These are phyloP conservation scores for Cladosporium sp. DNA, from an alignment of 2,329 filamentous ascomycete species.

Conservation along the genomic window DNA sequence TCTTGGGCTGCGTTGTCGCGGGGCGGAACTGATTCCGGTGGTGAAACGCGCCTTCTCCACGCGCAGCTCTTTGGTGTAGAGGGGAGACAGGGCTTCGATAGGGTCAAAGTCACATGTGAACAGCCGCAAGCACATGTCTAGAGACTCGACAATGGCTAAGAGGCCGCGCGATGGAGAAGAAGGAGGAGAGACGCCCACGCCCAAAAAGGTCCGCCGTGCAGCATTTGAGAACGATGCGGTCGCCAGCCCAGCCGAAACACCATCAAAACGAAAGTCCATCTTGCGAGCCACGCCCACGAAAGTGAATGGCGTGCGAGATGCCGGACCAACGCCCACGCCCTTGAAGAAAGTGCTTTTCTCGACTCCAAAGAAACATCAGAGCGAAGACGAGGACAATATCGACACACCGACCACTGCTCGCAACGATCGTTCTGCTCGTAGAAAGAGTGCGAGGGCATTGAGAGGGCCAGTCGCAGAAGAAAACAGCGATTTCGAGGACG, in stretches of 20 bases:
- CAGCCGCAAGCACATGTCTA: not conserved
- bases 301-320: slow-evolving; percentile 20
- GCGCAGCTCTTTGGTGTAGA: not conserved
- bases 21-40: not conserved
- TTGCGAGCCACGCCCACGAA: slow-evolving; percentile 28
- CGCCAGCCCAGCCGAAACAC: slow-evolving; percentile 21
- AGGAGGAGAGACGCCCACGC: not conserved
- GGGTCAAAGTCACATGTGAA: not conserved
- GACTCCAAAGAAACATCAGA: slow-evolving; percentile 37
- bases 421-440: slow-evolving; percentile 79
- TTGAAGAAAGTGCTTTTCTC: slow-evolving; percentile 44
- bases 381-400: slow-evolving; percentile 26
- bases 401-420: slow-evolving; percentile 53
- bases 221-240: not conserved
- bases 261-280: slow-evolving; percentile 31
- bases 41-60: not conserved
- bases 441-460: slow-evolving; percentile 75
- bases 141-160: slow-evolving; percentile 4
- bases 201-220: slow-evolving; percentile 2
- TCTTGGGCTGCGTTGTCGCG: not conserved
- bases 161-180: slow-evolving; percentile 5
- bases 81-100: not conserved
- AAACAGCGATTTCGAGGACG: slow-evolving; percentile 47
- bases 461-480: slow-evolving; percentile 61
- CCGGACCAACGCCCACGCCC: slow-evolving; percentile 39